phyloP scores from a whole-genome alignment of 352 stramenopile species.

The Pythium angustatum region DNA sequence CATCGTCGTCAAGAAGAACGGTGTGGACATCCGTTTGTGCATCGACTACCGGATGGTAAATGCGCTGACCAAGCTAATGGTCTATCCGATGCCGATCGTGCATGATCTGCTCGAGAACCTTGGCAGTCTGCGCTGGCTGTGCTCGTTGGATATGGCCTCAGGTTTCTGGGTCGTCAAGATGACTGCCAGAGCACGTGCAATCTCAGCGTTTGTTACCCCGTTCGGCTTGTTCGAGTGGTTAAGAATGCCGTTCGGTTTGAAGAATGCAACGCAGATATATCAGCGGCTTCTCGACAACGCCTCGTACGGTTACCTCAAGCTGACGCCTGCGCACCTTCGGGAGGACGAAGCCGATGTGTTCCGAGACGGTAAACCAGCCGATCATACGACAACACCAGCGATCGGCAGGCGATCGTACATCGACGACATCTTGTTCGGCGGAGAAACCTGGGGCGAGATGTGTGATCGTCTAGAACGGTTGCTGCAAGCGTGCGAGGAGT shows the following conservation, averaged over 20 bases:
- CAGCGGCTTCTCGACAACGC: conserved; percentile 25
- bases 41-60: conserved; percentile 32
- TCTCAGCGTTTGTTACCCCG: conserved; percentile 26
- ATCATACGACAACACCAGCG: background rate
- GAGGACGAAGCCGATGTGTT: conserved; percentile 19
- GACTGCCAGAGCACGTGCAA: conserved; percentile 15
- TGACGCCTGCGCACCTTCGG: background rate
- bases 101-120: conserved; percentile 29
- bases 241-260: conserved; percentile 24
- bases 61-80: conserved; percentile 25
- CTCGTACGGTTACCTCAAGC: background rate
- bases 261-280: conserved; percentile 29
- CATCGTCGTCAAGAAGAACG: conserved; percentile 44
- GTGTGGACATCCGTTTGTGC: conserved; percentile 35
- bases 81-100: conserved; percentile 31
- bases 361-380: background rate
- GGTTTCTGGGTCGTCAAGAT: conserved; percentile 28
- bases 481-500: conserved; percentile 19
- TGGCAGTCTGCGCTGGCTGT: conserved; percentile 17
- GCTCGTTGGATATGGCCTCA: conserved; percentile 29
- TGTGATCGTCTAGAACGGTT: conserved; percentile 20
- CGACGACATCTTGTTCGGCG: conserved; percentile 28
- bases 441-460: conserved; percentile 5
- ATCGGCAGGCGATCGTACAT: conserved; percentile 30
- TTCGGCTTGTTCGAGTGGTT: conserved; percentile 26